Percentiles rank a stretch among this genome's conserved stretches.
Conservation (phyloP, 2,329 filamentous ascomycete genomes). For the Trematosphaeria pertusa region DNA sequence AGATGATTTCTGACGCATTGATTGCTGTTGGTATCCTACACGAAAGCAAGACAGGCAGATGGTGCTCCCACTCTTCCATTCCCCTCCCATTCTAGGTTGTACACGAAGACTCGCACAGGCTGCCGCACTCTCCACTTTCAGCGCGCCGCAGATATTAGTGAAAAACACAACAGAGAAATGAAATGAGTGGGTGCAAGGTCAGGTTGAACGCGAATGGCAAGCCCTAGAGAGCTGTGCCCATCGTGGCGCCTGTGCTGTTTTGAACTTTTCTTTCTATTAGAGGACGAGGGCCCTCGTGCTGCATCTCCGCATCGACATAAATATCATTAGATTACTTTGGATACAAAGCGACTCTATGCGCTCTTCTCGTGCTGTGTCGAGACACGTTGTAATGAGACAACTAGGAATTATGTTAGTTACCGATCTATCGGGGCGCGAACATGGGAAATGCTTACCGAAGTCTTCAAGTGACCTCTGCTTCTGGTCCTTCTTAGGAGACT, state of each 20-base stretch:
- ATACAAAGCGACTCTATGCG: constrained; percentile 58
- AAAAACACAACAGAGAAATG: constrained; percentile 1
- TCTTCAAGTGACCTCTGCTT: constrained; percentile 88
- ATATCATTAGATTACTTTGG: constrained; percentile 26
- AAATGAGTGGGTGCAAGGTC: constrained; percentile 16
- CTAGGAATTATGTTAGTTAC: constrained; percentile 63
- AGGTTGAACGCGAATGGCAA: constrained; percentile 4
- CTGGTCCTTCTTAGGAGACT: constrained; percentile 79
- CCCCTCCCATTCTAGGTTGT: constrained; percentile 13
- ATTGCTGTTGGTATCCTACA: constrained; percentile 6
- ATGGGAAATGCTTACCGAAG: constrained; percentile 70
- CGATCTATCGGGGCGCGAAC: constrained; percentile 3
- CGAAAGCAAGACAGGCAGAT: constrained; percentile 1
- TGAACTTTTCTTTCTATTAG: constrained; percentile 18
- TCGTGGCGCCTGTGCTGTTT: constrained; percentile 6
- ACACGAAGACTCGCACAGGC: constrained; percentile 12
- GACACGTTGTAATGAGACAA: constrained; percentile 87
- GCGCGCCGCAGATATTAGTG: constrained; percentile 9
- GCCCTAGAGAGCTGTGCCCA: not conserved
- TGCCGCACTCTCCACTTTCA: constrained; percentile 3
- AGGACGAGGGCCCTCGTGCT: constrained; percentile 6
- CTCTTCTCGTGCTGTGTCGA: constrained; percentile 93
- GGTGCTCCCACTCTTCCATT: not conserved
- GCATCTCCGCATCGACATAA: constrained; percentile 3
- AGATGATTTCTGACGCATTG: too few species aligned